Evolutionary conservation across 192 early-diverging fungal species (phyloP), one percentile per base, ranked within the genome.

Genomic region (Umbelopsis isabellina): DNA sequence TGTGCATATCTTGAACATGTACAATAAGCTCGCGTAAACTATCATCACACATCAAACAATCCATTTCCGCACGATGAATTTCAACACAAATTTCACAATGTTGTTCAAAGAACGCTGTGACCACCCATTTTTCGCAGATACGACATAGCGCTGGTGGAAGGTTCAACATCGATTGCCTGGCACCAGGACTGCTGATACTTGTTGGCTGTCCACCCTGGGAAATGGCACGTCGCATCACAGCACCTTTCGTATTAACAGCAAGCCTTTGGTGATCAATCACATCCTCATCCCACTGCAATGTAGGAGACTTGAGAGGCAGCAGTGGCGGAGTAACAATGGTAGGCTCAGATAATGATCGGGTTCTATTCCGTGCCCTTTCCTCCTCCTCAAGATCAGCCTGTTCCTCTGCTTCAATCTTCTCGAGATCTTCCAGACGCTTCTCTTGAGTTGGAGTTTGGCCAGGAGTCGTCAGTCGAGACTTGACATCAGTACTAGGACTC

Each of bases 41-140:
- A 44, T 95, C 93, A 71, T 94, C 91, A 22, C 87, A 84, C 16
- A 93, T 75, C n/a, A 79, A 79, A 13, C 94, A 75, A 48, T 93
- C 92, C 85, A 88, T 92, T 75, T 94, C 92, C 4, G 80, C 83
- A 46, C 90, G 85, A 80, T 95, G 91, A 47, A 93, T 86, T 45
- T 92, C 88, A 12, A 83, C 79, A 75, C 94, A 95, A 2, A 79
- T 67, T 49, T 80, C 79, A 44, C 85, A 83, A 75, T 95, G 94
- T 71, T 87, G 84, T 72, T 91, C 89, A 76, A 95, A 95, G 46
- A 89, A 83, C 4, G 87, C 69, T 9, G 85, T 86, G 8, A 92
- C 89, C 47, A 93, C 83, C 49, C 77, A 83, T 46, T 87, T 78
- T 68, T 95, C 94, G 66, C 94, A 95, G 25, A 95, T 88, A 51